phyloP scores from a whole-genome alignment of 495 filamentous ascomycete genomes.

The Penicillium steckii region DNA sequence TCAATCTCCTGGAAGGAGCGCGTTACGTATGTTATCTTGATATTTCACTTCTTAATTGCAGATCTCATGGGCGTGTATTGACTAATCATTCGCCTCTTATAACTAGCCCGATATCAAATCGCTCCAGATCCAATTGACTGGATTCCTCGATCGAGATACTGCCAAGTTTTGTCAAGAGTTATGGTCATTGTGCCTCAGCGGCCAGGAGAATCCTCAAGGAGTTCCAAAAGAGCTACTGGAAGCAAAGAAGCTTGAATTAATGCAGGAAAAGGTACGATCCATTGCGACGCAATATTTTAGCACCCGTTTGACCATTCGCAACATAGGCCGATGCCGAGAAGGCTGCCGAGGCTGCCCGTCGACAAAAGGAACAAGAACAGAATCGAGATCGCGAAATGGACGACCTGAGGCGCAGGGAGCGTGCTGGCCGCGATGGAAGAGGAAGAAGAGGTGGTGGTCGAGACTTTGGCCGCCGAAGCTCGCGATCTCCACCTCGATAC shows the following conservation, averaged over 20 bases:
- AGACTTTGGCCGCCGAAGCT: slow-evolving; percentile 51
- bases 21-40: slow-evolving; percentile 63
- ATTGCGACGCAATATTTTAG: background rate
- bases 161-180: slow-evolving; percentile 89
- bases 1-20: slow-evolving; percentile 78
- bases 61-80: background rate
- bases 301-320: slow-evolving; percentile 2
- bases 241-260: slow-evolving; percentile 91
- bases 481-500: slow-evolving; percentile 61
- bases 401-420: slow-evolving; percentile 68
- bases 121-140: slow-evolving; percentile 89
- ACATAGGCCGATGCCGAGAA: slow-evolving; percentile 77
- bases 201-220: slow-evolving; percentile 81
- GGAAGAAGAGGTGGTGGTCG: slow-evolving; percentile 51
- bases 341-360: slow-evolving; percentile 70
- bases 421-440: slow-evolving; percentile 63
- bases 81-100: slow-evolving; percentile 9
- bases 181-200: slow-evolving; percentile 88
- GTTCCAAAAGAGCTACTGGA: slow-evolving; percentile 94
- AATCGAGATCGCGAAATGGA: slow-evolving; percentile 60
- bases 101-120: slow-evolving; percentile 89
- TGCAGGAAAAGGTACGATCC: slow-evolving; percentile 78
- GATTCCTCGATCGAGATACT: slow-evolving; percentile 93
- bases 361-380: slow-evolving; percentile 65
- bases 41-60: background rate